Conservation (phyloP, 1,139 yeast species). For the Zygoascus hellenicus region DNA sequence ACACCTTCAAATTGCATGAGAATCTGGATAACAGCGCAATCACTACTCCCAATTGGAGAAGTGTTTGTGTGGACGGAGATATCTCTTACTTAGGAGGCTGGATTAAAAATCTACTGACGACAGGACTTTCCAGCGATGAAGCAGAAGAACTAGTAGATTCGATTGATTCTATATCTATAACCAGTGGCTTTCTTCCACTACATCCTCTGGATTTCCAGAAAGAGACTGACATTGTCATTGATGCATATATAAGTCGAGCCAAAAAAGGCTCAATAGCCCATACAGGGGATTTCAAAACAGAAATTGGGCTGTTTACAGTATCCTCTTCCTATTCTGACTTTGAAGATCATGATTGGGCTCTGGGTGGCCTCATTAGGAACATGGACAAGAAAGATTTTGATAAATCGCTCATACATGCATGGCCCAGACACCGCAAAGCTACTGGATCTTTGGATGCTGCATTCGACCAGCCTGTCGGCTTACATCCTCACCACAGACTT, state of each 20-base stretch:
- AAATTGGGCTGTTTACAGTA: conserved; percentile 25
- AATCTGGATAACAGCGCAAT: conserved; percentile 13
- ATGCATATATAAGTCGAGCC: conserved; percentile 20
- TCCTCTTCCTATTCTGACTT: conserved; percentile 14
- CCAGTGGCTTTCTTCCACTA: conserved; percentile 24
- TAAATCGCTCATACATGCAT: conserved; percentile 21
- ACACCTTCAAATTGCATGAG: background rate
- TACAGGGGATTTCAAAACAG: conserved; percentile 17
- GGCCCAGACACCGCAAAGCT: conserved; percentile 21
- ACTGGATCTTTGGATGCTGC: conserved; percentile 24
- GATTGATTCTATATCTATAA: conserved; percentile 24
- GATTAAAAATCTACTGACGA: background rate
- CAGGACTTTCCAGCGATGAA: background rate
- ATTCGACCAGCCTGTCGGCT: conserved; percentile 39
- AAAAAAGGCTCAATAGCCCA: background rate
- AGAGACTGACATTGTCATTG: conserved; percentile 23
- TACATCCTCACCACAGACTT: conserved; percentile 39
- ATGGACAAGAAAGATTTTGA: conserved; percentile 19
- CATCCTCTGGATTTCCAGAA: conserved; percentile 22
- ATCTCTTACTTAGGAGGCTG: conserved; percentile 1
- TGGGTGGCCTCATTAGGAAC: conserved; percentile 25
- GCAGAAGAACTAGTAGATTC: background rate
- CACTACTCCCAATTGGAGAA: conserved; percentile 25
- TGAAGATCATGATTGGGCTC: conserved; percentile 22
- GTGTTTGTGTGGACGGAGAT: conserved; percentile 16